These are phyloP conservation scores for Kluyveromyces wickerhamii DNA, from an alignment of 805 yeast genomes.

Conservation along the genomic window DNA sequence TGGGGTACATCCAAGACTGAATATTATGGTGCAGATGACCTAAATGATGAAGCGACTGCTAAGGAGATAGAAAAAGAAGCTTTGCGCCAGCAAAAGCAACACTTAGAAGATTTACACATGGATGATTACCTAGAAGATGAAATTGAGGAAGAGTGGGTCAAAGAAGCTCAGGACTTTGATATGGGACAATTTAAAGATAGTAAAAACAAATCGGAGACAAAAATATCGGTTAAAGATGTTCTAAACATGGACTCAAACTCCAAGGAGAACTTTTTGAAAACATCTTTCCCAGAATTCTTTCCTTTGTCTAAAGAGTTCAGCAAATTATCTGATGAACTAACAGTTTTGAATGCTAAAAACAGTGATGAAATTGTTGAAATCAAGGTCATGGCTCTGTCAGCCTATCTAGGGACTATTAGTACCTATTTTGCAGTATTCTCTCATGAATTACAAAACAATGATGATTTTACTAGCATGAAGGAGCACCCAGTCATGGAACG, in stretches of 20 bases:
- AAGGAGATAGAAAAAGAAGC: slow-evolving; percentile 84
- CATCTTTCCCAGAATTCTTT: slow-evolving; percentile 73
- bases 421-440: slow-evolving; percentile 72
- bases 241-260: slow-evolving; percentile 44
- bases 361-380: slow-evolving; percentile 35
- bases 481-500: slow-evolving; percentile 88
- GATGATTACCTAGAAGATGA: slow-evolving; percentile 71
- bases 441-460: slow-evolving; percentile 46
- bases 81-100: slow-evolving; percentile 70
- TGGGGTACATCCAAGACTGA: slow-evolving; percentile 40
- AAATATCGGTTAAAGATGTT: slow-evolving; percentile 37
- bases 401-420: slow-evolving; percentile 71
- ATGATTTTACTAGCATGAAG: slow-evolving; percentile 56
- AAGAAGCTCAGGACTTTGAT: slow-evolving; percentile 43
- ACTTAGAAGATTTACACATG: slow-evolving; percentile 66
- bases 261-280: slow-evolving; percentile 44
- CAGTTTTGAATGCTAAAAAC: slow-evolving; percentile 28
- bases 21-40: slow-evolving; percentile 47
- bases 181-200: slow-evolving; percentile 31
- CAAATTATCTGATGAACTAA: slow-evolving; percentile 36
- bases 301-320: slow-evolving; percentile 63
- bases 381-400: slow-evolving; percentile 61
- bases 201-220: slow-evolving; percentile 25
- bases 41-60: slow-evolving; percentile 61
- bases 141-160: slow-evolving; percentile 67